These are phyloP conservation scores for Wakefieldia striispora DNA, from an alignment of 768 basidiomycete genomes.

Conservation along the genomic window DNA sequence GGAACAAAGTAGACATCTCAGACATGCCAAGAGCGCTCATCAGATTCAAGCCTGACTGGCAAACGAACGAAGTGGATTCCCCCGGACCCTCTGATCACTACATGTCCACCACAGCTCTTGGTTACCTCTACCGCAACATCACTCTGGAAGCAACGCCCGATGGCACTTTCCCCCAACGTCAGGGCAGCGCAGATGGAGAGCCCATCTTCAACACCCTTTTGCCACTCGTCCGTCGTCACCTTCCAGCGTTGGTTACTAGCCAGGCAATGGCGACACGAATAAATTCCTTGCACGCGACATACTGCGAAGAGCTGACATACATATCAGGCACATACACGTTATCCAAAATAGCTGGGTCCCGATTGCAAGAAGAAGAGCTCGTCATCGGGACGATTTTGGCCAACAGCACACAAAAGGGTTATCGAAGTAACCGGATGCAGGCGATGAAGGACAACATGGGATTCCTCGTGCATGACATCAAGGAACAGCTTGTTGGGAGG, in stretches of 20 bases:
- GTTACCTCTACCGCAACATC: conserved; percentile 67
- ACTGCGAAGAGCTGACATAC: conserved; percentile 66
- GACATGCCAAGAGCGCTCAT: conserved; percentile 56
- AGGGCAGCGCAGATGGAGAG: conserved; percentile 30
- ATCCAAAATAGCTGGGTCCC: conserved; percentile 51
- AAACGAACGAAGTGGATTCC: conserved; percentile 20
- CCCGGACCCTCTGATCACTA: conserved; percentile 53
- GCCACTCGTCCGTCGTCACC: conserved; percentile 21
- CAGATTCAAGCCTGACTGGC: conserved; percentile 77
- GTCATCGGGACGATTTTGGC: conserved; percentile 74
- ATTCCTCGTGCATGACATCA: conserved; percentile 51
- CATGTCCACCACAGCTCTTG: conserved; percentile 66
- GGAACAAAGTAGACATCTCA: conserved; percentile 57
- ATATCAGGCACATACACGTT: conserved; percentile 68
- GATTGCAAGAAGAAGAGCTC: conserved; percentile 69
- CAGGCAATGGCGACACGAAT: conserved; percentile 8
- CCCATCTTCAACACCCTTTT: conserved; percentile 24
- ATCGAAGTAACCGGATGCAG: conserved; percentile 55
- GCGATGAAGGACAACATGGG: conserved; percentile 60
- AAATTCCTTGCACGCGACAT: conserved; percentile 32
- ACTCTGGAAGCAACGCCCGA: conserved; percentile 37
- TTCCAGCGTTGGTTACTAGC: conserved; percentile 4
- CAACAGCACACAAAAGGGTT: conserved; percentile 60
- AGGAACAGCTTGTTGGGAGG: conserved; percentile 35
- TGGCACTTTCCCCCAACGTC: conserved; percentile 7